These are phyloP conservation scores for Microsporum ferrugineum DNA, from an alignment of 2,329 filamentous ascomycete species.

Conservation along the genomic window DNA sequence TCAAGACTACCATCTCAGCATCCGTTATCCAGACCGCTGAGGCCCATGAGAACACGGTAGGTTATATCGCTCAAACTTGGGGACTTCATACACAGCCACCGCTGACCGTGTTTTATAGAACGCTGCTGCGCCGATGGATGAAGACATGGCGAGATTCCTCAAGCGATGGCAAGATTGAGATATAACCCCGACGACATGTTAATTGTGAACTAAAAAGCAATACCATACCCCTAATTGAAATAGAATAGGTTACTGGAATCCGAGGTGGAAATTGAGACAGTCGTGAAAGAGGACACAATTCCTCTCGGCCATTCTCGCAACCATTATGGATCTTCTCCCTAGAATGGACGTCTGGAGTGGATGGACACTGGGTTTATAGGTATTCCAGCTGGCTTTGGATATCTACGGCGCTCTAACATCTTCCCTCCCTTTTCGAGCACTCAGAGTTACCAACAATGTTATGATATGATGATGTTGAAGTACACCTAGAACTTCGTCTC, in stretches of 20 bases:
- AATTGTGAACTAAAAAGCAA: background rate
- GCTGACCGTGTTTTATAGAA: background rate
- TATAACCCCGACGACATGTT: background rate
- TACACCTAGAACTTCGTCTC: slow-evolving; percentile 1
- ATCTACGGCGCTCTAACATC: background rate
- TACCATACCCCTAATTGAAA: background rate
- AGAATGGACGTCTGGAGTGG: background rate
- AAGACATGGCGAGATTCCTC: slow-evolving; percentile 48
- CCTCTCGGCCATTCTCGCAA: background rate
- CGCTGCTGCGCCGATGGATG: slow-evolving; percentile 36
- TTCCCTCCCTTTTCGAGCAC: background rate
- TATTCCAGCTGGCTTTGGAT: background rate
- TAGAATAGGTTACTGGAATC: background rate
- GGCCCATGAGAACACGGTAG: slow-evolving; percentile 49
- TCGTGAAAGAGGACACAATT: background rate
- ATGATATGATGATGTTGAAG: background rate
- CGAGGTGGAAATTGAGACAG: background rate
- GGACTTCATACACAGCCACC: background rate
- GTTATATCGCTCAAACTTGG: slow-evolving; percentile 19
- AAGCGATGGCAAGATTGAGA: slow-evolving; percentile 48
- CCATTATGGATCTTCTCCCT: background rate
- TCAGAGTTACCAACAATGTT: background rate
- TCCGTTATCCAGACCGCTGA: slow-evolving; percentile 41
- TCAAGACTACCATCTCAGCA: slow-evolving; percentile 38
- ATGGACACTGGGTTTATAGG: background rate